Evolutionary conservation across 2,329 filamentous ascomycete species (phyloP).

Genomic region (Hypoxylon sp.): DNA sequence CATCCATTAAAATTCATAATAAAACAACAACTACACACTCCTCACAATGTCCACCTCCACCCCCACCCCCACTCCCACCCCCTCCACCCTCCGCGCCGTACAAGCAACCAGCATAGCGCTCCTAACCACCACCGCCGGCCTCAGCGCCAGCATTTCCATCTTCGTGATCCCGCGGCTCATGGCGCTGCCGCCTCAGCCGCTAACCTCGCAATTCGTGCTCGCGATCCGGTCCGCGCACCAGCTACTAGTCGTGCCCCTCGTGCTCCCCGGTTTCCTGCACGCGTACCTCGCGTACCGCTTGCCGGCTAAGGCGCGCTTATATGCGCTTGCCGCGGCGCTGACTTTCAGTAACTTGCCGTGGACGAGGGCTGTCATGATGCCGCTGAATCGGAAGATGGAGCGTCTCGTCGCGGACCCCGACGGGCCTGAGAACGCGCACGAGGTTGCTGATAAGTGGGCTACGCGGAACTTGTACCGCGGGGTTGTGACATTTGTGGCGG

Average conservation of each 20-base stretch:
- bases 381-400: constrained; percentile 61
- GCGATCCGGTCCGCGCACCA: constrained; percentile 59
- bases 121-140: constrained; percentile 61
- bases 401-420: background rate
- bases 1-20: background rate
- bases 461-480: constrained; percentile 37
- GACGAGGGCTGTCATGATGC: constrained; percentile 62
- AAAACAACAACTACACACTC: background rate
- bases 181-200: constrained; percentile 67
- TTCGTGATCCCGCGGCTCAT: constrained; percentile 67
- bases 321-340: constrained; percentile 62
- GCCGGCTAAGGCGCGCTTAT: constrained; percentile 53
- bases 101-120: constrained; percentile 67
- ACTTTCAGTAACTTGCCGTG: constrained; percentile 66
- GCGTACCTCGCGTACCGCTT: constrained; percentile 61
- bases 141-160: constrained; percentile 59
- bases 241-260: constrained; percentile 58
- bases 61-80: background rate
- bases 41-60: too few relatives aligned
- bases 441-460: constrained; percentile 39
- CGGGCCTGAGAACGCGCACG: constrained; percentile 17
- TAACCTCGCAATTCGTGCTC: constrained; percentile 69
- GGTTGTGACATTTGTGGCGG: constrained; percentile 25
- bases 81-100: constrained; percentile 59
- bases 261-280: constrained; percentile 60